Conservation (phyloP, 2,329 filamentous ascomycete species). For the Penicillium sp. region DNA sequence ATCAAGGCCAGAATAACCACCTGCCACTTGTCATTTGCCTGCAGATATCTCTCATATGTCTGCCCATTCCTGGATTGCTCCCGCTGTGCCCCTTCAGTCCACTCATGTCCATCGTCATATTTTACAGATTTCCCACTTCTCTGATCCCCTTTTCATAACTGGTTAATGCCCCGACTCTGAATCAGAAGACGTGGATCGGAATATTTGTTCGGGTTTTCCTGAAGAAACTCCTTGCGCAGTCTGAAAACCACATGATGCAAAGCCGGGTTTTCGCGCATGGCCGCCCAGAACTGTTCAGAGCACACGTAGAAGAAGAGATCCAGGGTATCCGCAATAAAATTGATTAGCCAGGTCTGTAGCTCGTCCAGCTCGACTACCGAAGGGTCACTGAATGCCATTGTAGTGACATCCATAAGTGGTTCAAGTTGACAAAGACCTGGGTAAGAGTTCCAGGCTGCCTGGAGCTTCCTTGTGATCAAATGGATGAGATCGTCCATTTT, state of each 20-base stretch:
- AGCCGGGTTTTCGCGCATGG: slow-evolving; percentile 2
- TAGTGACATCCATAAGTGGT: slow-evolving; percentile 9
- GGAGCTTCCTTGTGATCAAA: slow-evolving; percentile 16
- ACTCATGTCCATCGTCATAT: too few species aligned
- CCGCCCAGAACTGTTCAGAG: slow-evolving; percentile 5
- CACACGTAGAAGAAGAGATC: slow-evolving; percentile 12
- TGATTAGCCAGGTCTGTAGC: slow-evolving; percentile 17
- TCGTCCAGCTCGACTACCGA: not conserved
- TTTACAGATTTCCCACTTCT: too few species aligned
- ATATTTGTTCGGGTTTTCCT: slow-evolving; percentile 2
- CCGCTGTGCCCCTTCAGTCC: too few species aligned
- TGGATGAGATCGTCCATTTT: slow-evolving; percentile 9
- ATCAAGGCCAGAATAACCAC: too few species aligned
- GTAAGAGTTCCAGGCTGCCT: slow-evolving; percentile 24
- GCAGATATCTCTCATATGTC: too few species aligned
- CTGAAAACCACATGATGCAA: slow-evolving; percentile 9
- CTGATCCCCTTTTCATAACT: not conserved
- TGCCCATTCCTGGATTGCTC: too few species aligned
- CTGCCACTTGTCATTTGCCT: too few species aligned
- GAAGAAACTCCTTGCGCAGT: not conserved
- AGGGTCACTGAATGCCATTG: slow-evolving; percentile 1
- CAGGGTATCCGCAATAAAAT: slow-evolving; percentile 15
- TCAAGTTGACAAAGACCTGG: slow-evolving; percentile 12
- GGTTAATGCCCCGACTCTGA: slow-evolving; percentile 6
- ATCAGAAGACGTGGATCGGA: slow-evolving; percentile 3